Evolutionary conservation across 1,284 basidiomycete genomes (phyloP).

Genomic region (Mycena sp.): DNA sequence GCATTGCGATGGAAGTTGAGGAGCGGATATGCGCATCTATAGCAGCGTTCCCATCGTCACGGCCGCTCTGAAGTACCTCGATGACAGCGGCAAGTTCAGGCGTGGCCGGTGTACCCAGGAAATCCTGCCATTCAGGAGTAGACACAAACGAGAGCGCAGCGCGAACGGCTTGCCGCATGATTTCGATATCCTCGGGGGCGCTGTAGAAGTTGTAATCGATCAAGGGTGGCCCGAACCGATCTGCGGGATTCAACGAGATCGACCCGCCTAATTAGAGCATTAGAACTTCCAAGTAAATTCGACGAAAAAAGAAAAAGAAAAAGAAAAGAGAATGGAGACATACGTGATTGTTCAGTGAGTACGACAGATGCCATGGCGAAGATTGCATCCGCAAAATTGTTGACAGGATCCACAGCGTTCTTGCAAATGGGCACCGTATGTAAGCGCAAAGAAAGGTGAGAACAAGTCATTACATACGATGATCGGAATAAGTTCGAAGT

Average conservation of each 20-base stretch:
- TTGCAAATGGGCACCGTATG: background rate
- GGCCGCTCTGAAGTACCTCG: background rate
- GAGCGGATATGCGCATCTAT: constrained; percentile 34
- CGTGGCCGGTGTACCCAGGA: background rate
- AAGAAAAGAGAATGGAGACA: background rate
- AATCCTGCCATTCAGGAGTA: constrained; percentile 45
- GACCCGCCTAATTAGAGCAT: background rate
- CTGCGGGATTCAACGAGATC: constrained; percentile 40
- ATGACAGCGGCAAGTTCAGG: constrained; percentile 34
- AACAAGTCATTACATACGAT: background rate
- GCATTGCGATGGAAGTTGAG: constrained; percentile 27
- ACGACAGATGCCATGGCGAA: background rate
- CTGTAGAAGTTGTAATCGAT: constrained; percentile 48
- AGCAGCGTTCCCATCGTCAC: constrained; percentile 6
- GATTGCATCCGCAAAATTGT: background rate
- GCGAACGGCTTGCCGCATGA: constrained; percentile 44
- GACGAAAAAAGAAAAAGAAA: no score
- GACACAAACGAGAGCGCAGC: constrained; percentile 40
- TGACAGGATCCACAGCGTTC: background rate
- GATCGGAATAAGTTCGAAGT: constrained; percentile 24
- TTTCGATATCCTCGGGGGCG: constrained; percentile 46
- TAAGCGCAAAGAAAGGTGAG: constrained; percentile 13
- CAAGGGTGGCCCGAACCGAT: constrained; percentile 47
- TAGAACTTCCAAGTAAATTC: background rate
- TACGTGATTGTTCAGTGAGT: constrained; percentile 13